Evolutionary conservation across 495 filamentous ascomycete species (phyloP).

Genomic region (Cairneyella variabilis): DNA sequence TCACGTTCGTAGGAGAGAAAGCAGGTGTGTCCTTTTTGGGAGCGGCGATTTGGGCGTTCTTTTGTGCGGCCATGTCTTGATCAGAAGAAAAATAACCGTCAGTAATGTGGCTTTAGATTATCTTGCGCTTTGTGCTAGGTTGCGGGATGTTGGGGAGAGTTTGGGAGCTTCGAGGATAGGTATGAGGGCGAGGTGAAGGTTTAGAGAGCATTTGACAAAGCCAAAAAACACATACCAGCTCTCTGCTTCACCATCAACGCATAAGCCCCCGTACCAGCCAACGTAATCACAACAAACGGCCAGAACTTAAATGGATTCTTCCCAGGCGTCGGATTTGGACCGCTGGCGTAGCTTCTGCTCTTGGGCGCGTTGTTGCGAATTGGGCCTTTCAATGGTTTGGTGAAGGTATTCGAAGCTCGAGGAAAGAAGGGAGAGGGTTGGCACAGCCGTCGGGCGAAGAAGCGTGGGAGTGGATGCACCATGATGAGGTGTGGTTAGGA

Average conservation of each 20-base stretch:
- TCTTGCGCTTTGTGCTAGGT: neutral
- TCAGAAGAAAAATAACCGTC: constrained; percentile 4
- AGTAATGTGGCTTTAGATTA: constrained; percentile 1
- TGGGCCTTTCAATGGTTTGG: constrained; percentile 6
- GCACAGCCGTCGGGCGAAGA: constrained; percentile 21
- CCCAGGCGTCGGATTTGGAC: constrained; percentile 29
- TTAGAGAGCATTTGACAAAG: neutral
- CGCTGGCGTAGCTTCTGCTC: constrained; percentile 25
- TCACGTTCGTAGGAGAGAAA: constrained; percentile 75
- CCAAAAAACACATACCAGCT: constrained; percentile 22
- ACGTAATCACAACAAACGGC: constrained; percentile 60
- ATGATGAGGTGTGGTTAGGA: constrained; percentile 7
- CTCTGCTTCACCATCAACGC: constrained; percentile 58
- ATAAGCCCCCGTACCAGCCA: constrained; percentile 56
- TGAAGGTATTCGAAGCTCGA: constrained; percentile 1
- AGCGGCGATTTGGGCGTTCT: constrained; percentile 41
- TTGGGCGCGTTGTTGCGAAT: constrained; percentile 7
- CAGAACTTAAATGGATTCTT: constrained; percentile 54
- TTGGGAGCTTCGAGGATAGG: neutral
- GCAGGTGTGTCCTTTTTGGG: constrained; percentile 58
- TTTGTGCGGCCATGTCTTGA: constrained; percentile 33
- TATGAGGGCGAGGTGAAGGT: neutral
- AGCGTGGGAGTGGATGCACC: constrained; percentile 18
- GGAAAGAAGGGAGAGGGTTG: constrained; percentile 13
- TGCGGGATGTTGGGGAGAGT: neutral